A percentile compares a stretch with the other conserved stretches of the same genome.
Conservation (phyloP, 2,329 filamentous ascomycete species). For the Neofusicoccum ribis region DNA sequence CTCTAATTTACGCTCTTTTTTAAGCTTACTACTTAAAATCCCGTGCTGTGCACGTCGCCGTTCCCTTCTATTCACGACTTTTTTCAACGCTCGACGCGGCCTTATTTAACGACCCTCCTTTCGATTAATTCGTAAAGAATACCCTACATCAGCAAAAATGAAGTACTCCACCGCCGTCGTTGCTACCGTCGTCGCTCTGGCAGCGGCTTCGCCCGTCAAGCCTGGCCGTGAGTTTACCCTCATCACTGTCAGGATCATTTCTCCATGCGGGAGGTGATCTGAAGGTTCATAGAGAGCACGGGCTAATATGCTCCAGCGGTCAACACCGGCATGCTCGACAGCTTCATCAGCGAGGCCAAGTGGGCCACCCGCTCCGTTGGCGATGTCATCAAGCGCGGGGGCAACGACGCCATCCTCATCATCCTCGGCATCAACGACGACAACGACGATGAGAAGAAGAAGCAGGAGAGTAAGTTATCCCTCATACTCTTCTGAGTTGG, state of each 20-base stretch:
- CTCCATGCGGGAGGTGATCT: too few species aligned
- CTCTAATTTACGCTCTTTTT: slow-evolving; percentile 12
- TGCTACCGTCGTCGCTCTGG: slow-evolving; percentile 27
- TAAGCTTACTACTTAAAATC: neutral
- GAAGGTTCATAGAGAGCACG: neutral
- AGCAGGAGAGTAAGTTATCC: slow-evolving; percentile 2
- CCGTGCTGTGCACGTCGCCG: slow-evolving; percentile 10
- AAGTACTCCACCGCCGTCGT: slow-evolving; percentile 27
- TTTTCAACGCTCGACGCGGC: slow-evolving; percentile 10
- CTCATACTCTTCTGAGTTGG: too few species aligned
- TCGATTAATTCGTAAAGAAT: neutral
- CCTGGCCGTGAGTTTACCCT: slow-evolving; percentile 25
- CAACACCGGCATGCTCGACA: neutral
- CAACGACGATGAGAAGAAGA: neutral
- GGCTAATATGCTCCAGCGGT: neutral
- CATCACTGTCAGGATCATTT: slow-evolving; percentile 1
- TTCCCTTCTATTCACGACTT: neutral
- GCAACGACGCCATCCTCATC: neutral
- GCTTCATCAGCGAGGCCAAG: neutral
- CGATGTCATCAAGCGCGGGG: neutral
- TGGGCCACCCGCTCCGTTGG: neutral
- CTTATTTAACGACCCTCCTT: slow-evolving; percentile 1
- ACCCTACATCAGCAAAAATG: slow-evolving; percentile 23
- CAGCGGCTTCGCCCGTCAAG: slow-evolving; percentile 27
- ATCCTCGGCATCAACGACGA: slow-evolving; percentile 7